These are phyloP conservation scores for Trypanosoma brucei DNA, from an alignment of 208 protist genomes.

Conservation along the genomic window DNA sequence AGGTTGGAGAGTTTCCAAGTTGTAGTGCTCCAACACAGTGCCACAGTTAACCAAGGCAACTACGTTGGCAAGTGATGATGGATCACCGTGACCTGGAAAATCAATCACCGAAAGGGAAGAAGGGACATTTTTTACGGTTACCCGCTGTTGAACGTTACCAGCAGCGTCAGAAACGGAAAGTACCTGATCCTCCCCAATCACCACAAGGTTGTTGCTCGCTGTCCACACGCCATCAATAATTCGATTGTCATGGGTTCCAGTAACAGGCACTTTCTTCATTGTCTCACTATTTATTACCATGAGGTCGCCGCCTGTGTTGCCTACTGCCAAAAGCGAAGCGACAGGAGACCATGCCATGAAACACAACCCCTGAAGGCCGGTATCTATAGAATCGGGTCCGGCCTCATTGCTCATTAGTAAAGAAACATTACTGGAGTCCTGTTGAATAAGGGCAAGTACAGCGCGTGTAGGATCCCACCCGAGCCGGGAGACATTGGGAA, in stretches of 20 bases:
- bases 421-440: slow-evolving; percentile 50
- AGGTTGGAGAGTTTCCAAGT: slow-evolving; percentile 39
- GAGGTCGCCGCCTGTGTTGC: slow-evolving; percentile 87
- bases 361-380: slow-evolving; percentile 81
- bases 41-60: slow-evolving; percentile 65
- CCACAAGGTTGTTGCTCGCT: slow-evolving; percentile 61
- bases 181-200: slow-evolving; percentile 82
- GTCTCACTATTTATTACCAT: slow-evolving; percentile 93
- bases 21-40: slow-evolving; percentile 42
- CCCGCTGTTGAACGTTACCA: slow-evolving; percentile 64
- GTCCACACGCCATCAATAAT: slow-evolving; percentile 91
- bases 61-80: slow-evolving; percentile 24
- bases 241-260: slow-evolving; percentile 83
- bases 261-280: slow-evolving; percentile 82
- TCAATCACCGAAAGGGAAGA: slow-evolving; percentile 58
- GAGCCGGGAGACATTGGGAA: slow-evolving; percentile 63
- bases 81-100: not conserved
- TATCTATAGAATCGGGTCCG: slow-evolving; percentile 79
- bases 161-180: slow-evolving; percentile 84
- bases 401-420: slow-evolving; percentile 76
- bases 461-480: slow-evolving; percentile 89
- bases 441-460: slow-evolving; percentile 85
- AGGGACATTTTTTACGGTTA: slow-evolving; percentile 42
- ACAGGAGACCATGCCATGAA: slow-evolving; percentile 85
- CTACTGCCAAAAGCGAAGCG: slow-evolving; percentile 80